Percentiles rank a stretch among this genome's conserved stretches.
Evolutionary conservation across 2,329 filamentous ascomycete genomes (phyloP).

Genomic region (Shiraia sp.): DNA sequence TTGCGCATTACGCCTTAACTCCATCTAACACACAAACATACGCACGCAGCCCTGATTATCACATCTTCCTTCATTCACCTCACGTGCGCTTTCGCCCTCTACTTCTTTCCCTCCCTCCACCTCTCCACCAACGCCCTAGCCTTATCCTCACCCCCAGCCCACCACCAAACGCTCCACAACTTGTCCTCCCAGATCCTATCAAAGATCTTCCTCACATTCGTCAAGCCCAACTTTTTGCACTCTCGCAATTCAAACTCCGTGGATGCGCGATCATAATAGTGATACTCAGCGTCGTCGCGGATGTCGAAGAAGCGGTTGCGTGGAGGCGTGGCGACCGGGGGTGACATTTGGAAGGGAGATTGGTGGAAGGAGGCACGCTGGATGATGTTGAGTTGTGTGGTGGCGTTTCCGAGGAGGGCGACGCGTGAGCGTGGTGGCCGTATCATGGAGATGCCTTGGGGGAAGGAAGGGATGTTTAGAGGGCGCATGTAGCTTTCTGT

Average conservation of each 20-base stretch:
- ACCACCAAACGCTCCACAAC: slow-evolving; percentile 31
- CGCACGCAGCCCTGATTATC: no score
- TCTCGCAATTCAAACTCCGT: slow-evolving; percentile 12
- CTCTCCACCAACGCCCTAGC: slow-evolving; percentile 26
- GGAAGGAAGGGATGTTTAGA: slow-evolving; percentile 3
- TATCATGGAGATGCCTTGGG: no score
- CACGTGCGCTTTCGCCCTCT: not conserved
- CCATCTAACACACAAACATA: no score
- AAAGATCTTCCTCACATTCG: no score
- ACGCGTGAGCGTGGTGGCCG: not conserved
- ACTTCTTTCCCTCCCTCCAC: slow-evolving; percentile 20
- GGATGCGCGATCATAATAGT: slow-evolving; percentile 7
- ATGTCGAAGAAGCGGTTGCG: slow-evolving; percentile 2
- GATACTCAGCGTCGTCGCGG: slow-evolving; percentile 8
- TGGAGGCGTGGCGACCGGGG: not conserved
- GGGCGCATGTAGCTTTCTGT: slow-evolving; percentile 8
- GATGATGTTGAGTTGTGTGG: slow-evolving; percentile 12
- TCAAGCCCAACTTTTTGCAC: no score
- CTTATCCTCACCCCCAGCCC: slow-evolving; percentile 29
- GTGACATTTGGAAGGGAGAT: not conserved
- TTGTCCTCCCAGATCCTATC: slow-evolving; percentile 11
- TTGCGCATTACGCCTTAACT: no score
- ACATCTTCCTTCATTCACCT: not conserved
- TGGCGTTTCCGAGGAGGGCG: slow-evolving; percentile 1
- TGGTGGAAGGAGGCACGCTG: slow-evolving; percentile 13